Percentiles rank a stretch among this genome's conserved stretches.
Evolutionary conservation across 2,329 filamentous ascomycete genomes (phyloP).

Genomic region (Aspergillus sp.): DNA sequence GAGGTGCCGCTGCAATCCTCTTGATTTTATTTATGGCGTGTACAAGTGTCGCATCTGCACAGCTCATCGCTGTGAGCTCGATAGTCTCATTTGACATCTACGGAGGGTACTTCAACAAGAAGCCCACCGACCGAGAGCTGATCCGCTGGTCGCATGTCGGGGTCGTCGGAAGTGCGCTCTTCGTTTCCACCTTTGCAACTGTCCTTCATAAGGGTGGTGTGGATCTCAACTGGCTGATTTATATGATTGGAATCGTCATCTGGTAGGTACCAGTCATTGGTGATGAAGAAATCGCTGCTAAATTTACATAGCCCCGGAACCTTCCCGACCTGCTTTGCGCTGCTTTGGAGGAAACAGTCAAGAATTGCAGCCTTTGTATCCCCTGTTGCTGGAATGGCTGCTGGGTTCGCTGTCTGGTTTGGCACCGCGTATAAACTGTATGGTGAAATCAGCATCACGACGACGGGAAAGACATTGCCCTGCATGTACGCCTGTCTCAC

Average conservation of each 20-base stretch:
- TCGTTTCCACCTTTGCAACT: constrained; percentile 34
- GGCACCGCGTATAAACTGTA: background rate
- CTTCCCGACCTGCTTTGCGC: constrained; percentile 24
- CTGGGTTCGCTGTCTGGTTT: background rate
- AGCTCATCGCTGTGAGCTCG: constrained; percentile 53
- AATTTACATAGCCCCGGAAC: constrained; percentile 39
- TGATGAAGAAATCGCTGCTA: no score
- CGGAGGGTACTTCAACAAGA: constrained; percentile 48
- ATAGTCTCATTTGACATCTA: constrained; percentile 56
- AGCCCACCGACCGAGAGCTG: constrained; percentile 46
- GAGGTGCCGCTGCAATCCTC: constrained; percentile 34
- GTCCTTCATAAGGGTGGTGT: constrained; percentile 25
- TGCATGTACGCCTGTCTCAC: background rate
- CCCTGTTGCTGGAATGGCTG: background rate
- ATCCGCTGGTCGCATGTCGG: constrained; percentile 53
- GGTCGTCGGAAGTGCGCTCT: constrained; percentile 48
- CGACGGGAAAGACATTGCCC: background rate
- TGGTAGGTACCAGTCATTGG: no score
- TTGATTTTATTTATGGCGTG: constrained; percentile 42
- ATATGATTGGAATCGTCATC: constrained; percentile 34
- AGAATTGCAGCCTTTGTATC: background rate
- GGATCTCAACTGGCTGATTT: constrained; percentile 42
- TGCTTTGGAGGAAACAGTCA: background rate
- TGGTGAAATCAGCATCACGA: background rate
- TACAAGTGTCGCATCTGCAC: constrained; percentile 49